Evolutionary conservation across 371 early-diverging fungal genomes (phyloP), one percentile per base, ranked within the genome.

Genomic region (Mycotypha africana): DNA sequence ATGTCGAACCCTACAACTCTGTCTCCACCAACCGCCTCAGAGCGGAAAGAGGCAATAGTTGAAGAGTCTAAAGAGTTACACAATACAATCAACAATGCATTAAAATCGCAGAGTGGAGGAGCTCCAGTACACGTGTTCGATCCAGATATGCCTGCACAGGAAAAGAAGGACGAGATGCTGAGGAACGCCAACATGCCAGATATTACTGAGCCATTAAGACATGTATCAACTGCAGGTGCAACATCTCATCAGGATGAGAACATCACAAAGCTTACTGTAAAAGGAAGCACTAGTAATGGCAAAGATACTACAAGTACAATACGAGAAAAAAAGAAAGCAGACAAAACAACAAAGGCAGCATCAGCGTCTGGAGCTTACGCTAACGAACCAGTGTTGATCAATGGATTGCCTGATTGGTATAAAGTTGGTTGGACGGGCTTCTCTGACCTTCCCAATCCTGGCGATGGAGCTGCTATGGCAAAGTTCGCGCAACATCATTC

Each of bases 361-460:
- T 25, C 11, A 37, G 21, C 26, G 7, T 17, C 56, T 12, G 56
- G 56, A 9, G 36, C 38, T 16, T 56, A 38, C 41, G 51, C 38
- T 1, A 22, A 32, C 6, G 42, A 37, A 0, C 41, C 55, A 21
- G 14, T 49, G 5, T 4, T 4, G 14, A 31, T 32, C 12, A 39
- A 26, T 38, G 38, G 45, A 2, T n/a, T 60, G 10, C 60, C 64
- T 9, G 49, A 51, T 17, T 60, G 52, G 56, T 56, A 56, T 35
- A 47, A 48, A 4, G 60, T 53, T 4, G 74, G 74, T 6, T 73
- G 74, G 74, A 73, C 69, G 14, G 43, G 56, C 2, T 62, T 67
- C 43, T 63, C 67, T 11, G 42, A 42, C 14, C 46, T 60, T 7
- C 62, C 65, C 14, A 65, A 65, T 34, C 65, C 65, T 9, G 71